Evolutionary conservation across 345 rosid species (phyloP).

Genomic region (Leavenworthia alabamica): DNA sequence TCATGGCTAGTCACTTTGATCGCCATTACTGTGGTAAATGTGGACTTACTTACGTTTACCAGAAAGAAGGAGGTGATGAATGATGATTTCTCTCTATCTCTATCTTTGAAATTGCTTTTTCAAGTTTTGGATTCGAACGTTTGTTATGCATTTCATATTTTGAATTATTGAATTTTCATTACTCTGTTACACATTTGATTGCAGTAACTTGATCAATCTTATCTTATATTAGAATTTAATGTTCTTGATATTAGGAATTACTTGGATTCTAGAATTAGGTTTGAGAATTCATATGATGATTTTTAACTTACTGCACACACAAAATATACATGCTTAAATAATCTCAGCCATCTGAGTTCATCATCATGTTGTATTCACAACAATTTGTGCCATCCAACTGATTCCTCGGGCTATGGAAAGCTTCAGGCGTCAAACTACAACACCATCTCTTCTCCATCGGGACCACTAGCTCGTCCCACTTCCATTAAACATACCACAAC

Average conservation of each 20-base stretch:
- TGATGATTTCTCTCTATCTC: conserved; percentile 1
- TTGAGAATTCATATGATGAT: not conserved
- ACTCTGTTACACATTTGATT: not conserved
- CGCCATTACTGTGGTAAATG: conserved; percentile 37
- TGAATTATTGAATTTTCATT: not conserved
- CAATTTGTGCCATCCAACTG: too few species aligned
- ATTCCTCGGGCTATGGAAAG: too few species aligned
- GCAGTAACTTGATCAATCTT: not conserved
- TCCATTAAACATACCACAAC: too few species aligned
- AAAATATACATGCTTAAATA: too few species aligned
- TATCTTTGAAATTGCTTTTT: not conserved
- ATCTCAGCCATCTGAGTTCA: too few species aligned
- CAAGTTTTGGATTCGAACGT: conserved; percentile 14
- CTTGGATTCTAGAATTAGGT: not conserved
- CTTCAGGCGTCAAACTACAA: too few species aligned
- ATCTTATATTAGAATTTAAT: not conserved
- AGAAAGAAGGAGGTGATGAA: conserved; percentile 24
- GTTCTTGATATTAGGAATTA: not conserved
- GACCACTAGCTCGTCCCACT: too few species aligned
- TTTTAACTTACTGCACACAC: not conserved
- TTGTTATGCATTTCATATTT: conserved; percentile 12
- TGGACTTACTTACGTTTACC: conserved; percentile 32
- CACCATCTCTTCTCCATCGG: too few species aligned
- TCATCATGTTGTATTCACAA: too few species aligned
- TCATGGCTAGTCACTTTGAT: conserved; percentile 35